Conservation (phyloP, 2,329 filamentous ascomycete genomes). For the Verticillium isaacii region DNA sequence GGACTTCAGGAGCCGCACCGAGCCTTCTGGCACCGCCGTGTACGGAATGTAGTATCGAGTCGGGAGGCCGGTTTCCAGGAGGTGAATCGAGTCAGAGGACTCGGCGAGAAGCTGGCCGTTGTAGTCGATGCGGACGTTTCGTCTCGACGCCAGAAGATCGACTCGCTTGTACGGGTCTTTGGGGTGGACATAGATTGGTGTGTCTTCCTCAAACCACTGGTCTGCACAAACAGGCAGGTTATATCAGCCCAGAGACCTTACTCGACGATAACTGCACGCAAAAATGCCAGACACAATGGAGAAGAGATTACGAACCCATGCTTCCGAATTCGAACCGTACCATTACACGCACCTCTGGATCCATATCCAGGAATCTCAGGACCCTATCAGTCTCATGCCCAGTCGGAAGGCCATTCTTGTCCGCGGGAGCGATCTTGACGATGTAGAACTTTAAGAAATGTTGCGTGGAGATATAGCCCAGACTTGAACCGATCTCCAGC, state of each 20-base stretch:
- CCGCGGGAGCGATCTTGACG: no score
- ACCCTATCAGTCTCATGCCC: no score
- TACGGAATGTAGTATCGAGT: constrained; percentile 55
- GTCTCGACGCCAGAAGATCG: constrained; percentile 52
- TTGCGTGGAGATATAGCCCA: background rate
- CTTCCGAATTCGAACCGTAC: constrained; percentile 29
- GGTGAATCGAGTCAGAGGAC: constrained; percentile 40
- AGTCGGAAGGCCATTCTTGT: no score
- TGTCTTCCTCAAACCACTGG: constrained; percentile 50
- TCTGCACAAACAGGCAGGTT: constrained; percentile 15
- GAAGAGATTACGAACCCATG: constrained; percentile 22
- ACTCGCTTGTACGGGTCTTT: constrained; percentile 65
- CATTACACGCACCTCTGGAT: constrained; percentile 13
- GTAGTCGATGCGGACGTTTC: constrained; percentile 45
- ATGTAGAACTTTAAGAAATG: background rate
- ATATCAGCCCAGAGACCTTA: no score
- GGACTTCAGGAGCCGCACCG: background rate
- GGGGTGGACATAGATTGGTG: constrained; percentile 55
- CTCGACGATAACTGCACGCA: background rate
- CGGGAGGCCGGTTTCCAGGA: constrained; percentile 57
- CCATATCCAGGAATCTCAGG: no score
- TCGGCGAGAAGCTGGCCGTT: constrained; percentile 42
- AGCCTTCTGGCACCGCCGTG: constrained; percentile 38
- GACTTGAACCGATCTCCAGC: no score
- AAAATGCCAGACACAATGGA: background rate